A percentile compares a stretch with the other conserved stretches of the same genome.
Evolutionary conservation across 495 filamentous ascomycete genomes (phyloP).

Genomic region (Letharia lupina): DNA sequence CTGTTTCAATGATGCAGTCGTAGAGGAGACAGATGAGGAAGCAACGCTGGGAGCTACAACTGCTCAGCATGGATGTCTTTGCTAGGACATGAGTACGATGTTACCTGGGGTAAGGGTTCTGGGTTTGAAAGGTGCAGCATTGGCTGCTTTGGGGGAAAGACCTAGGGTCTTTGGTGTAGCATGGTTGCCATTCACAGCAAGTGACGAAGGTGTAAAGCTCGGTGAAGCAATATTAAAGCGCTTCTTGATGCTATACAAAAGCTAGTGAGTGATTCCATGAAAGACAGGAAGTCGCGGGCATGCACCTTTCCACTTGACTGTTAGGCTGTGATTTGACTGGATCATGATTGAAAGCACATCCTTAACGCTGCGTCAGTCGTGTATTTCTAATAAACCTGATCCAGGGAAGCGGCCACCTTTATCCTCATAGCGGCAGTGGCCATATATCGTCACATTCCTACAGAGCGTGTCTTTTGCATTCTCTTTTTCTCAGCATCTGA

Average conservation of each 20-base stretch:
- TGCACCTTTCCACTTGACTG: slow-evolving; percentile 52
- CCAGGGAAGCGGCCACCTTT: slow-evolving; percentile 43
- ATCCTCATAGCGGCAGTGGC: slow-evolving; percentile 85
- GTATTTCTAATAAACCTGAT: slow-evolving; percentile 7
- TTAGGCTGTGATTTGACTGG: slow-evolving; percentile 49
- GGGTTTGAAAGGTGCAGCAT: slow-evolving; percentile 87
- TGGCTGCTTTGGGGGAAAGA: slow-evolving; percentile 80
- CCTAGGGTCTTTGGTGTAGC: slow-evolving; percentile 48
- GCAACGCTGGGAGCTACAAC: slow-evolving; percentile 17
- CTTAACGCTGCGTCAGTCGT: slow-evolving; percentile 32
- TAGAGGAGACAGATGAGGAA: slow-evolving; percentile 18
- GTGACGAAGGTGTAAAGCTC: slow-evolving; percentile 72
- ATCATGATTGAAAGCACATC: slow-evolving; percentile 88
- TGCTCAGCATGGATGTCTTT: slow-evolving; percentile 7
- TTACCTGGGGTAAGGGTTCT: slow-evolving; percentile 39
- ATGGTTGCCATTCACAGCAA: slow-evolving; percentile 44
- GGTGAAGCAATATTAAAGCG: slow-evolving; percentile 92
- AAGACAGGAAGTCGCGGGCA: slow-evolving; percentile 10
- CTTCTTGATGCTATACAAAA: slow-evolving; percentile 52
- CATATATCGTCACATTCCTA: slow-evolving; percentile 89
- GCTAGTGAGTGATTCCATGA: slow-evolving; percentile 7
- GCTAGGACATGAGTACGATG: not conserved
- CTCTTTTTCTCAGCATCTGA: slow-evolving; percentile 34
- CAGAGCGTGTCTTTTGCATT: slow-evolving; percentile 81
- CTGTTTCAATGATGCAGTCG: slow-evolving; percentile 16